These are phyloP conservation scores for Aspergillus fructus DNA, from an alignment of 2,329 filamentous ascomycete species.

Conservation along the genomic window DNA sequence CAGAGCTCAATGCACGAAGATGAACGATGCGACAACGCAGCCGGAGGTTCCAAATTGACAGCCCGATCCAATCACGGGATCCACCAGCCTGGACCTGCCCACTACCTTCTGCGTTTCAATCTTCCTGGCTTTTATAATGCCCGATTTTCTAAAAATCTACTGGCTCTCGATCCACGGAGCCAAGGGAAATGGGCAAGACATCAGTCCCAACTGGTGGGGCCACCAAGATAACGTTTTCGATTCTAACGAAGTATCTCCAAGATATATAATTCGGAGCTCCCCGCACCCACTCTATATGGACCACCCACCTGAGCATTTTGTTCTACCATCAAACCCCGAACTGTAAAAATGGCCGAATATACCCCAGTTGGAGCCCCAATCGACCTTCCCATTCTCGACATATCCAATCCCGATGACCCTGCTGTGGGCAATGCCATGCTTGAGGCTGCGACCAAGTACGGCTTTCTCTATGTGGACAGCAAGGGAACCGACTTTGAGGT, in stretches of 20 bases:
- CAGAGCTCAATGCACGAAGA: not conserved
- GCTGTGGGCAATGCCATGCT: constrained; percentile 68
- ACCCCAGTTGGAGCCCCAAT: constrained; percentile 26
- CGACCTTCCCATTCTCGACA: constrained; percentile 78
- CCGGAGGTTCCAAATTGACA: not conserved
- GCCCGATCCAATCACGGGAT: constrained; percentile 10
- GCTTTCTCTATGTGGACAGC: constrained; percentile 87
- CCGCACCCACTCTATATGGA: not conserved
- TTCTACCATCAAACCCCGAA: not conserved
- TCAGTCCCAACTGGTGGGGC: not conserved
- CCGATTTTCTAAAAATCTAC: not conserved
- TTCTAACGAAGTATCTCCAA: not conserved
- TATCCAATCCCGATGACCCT: constrained; percentile 61
- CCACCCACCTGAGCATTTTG: not conserved
- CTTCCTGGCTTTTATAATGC: not conserved
- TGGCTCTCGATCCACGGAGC: not conserved
- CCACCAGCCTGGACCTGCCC: not conserved
- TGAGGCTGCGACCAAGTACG: constrained; percentile 75
- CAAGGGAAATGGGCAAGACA: not conserved
- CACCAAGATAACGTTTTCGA: constrained; percentile 1
- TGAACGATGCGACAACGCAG: constrained; percentile 5
- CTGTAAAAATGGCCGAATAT: constrained; percentile 21
- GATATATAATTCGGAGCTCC: not conserved
- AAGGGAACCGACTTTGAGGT: constrained; percentile 67
- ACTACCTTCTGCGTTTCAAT: not conserved